Conservation (phyloP, 2,329 filamentous ascomycete species). For the Fusarium duplospermum region DNA sequence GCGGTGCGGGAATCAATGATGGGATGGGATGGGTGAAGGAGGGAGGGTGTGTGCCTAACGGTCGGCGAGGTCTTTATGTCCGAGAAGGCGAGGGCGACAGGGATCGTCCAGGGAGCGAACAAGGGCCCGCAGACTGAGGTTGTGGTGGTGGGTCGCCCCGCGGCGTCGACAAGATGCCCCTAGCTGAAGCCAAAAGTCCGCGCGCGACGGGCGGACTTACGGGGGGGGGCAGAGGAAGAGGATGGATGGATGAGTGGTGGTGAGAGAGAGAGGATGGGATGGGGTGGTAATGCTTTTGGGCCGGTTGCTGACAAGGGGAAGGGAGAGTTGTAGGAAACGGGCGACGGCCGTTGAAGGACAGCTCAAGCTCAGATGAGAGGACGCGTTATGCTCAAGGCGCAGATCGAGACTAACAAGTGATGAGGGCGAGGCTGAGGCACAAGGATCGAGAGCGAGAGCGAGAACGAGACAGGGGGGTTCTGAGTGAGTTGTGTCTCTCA, state of each 20-base stretch:
- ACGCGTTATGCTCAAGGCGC: conserved; percentile 34
- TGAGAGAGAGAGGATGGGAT: conserved; percentile 13
- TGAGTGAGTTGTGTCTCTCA: not conserved
- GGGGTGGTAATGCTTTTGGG: conserved; percentile 20
- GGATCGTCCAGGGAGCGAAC: conserved; percentile 31
- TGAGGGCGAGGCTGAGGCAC: conserved; percentile 25
- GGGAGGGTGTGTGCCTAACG: conserved; percentile 35
- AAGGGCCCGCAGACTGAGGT: conserved; percentile 26
- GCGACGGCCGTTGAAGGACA: conserved; percentile 9
- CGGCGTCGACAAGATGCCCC: conserved; percentile 26
- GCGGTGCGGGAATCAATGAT: not conserved
- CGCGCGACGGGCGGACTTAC: conserved; percentile 35
- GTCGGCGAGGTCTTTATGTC: conserved; percentile 56
- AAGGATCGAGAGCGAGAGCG: conserved; percentile 27
- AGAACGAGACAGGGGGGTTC: conserved; percentile 20
- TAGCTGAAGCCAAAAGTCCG: conserved; percentile 37
- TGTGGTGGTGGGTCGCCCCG: conserved; percentile 38
- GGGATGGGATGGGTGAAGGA: not conserved
- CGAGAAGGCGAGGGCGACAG: conserved; percentile 49
- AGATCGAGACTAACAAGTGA: conserved; percentile 6
- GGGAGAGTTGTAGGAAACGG: not conserved
- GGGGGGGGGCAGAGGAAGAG: not conserved
- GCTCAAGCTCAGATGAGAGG: not conserved
- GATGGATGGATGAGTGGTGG: conserved; percentile 3
- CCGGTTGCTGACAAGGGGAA: conserved; percentile 30